These are phyloP conservation scores for Martiniozyma asiatica DNA, from an alignment of 1,139 yeast species.

Conservation along the genomic window DNA sequence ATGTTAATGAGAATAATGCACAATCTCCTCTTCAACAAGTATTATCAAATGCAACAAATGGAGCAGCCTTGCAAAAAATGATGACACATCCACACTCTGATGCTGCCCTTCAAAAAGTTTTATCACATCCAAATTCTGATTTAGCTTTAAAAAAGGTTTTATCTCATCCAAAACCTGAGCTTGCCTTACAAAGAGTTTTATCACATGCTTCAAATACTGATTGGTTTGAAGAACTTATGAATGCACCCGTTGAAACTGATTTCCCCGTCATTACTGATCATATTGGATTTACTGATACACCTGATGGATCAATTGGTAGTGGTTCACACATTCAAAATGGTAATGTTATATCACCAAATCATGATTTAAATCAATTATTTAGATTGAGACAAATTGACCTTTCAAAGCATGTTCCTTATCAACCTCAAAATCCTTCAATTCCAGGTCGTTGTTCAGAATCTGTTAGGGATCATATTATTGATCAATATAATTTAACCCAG, in stretches of 20 bases:
- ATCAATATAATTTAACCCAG: slow-evolving; percentile 35
- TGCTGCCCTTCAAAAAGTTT: slow-evolving; percentile 11
- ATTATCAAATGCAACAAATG: slow-evolving; percentile 11
- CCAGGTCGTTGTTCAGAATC: slow-evolving; percentile 34
- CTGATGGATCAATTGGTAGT: slow-evolving; percentile 16
- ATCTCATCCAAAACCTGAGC: slow-evolving; percentile 13
- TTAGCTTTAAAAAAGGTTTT: slow-evolving; percentile 11
- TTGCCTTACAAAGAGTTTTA: slow-evolving; percentile 10
- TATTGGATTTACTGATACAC: slow-evolving; percentile 43
- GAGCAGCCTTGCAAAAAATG: slow-evolving; percentile 11
- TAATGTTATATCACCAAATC: slow-evolving; percentile 8
- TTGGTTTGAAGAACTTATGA: slow-evolving; percentile 60
- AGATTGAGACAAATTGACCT: slow-evolving; percentile 51
- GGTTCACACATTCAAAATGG: slow-evolving; percentile 4
- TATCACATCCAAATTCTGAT: slow-evolving; percentile 13
- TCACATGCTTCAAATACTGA: slow-evolving; percentile 22
- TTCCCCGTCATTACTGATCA: slow-evolving; percentile 40
- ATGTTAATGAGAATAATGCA: neutral
- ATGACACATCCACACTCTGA: slow-evolving; percentile 13
- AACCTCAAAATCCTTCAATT: slow-evolving; percentile 17
- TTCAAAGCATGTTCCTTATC: slow-evolving; percentile 27
- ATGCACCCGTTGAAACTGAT: slow-evolving; percentile 45
- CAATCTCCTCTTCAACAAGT: slow-evolving; percentile 6
- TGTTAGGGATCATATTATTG: slow-evolving; percentile 42
- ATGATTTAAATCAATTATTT: slow-evolving; percentile 41